Evolutionary conservation across 768 basidiomycete genomes (phyloP).

Genomic region (Boletellus emodensis): DNA sequence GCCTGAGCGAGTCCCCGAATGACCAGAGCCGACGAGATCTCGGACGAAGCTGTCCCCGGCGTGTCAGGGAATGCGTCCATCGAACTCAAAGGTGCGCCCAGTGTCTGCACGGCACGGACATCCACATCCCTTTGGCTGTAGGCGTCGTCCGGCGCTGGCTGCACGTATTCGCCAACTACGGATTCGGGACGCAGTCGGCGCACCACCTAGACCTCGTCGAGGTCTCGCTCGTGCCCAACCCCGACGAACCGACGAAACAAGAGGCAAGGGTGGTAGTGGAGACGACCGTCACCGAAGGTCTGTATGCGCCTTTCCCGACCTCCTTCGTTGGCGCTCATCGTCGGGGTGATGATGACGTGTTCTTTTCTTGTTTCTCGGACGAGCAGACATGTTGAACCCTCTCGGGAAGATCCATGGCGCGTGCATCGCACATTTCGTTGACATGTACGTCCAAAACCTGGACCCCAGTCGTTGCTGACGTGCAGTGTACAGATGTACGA

Average conservation of each 20-base stretch:
- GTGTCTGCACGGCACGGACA: no score
- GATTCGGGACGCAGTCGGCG: conserved; percentile 19
- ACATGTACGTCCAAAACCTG: conserved; percentile 36
- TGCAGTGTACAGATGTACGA: conserved; percentile 36
- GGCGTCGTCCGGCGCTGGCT: conserved; percentile 39
- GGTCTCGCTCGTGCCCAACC: conserved; percentile 36
- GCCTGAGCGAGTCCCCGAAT: neutral
- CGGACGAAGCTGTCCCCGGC: neutral
- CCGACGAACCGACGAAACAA: conserved; percentile 33
- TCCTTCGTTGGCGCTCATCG: no score
- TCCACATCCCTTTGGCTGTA: neutral
- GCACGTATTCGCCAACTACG: conserved; percentile 22
- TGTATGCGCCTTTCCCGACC: neutral
- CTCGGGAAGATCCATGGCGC: conserved; percentile 39
- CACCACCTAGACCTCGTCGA: conserved; percentile 28
- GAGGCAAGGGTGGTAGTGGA: conserved; percentile 41
- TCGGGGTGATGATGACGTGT: no score
- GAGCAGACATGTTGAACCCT: conserved; percentile 42
- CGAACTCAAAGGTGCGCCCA: conserved; percentile 19
- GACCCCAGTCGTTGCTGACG: neutral
- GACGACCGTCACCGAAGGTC: conserved; percentile 44
- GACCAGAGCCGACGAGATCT: neutral
- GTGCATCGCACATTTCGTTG: conserved; percentile 42
- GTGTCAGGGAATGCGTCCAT: conserved; percentile 21
- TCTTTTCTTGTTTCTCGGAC: neutral